Evolutionary conservation across 495 filamentous ascomycete genomes (phyloP).

Genomic region (Lepraria neglecta): DNA sequence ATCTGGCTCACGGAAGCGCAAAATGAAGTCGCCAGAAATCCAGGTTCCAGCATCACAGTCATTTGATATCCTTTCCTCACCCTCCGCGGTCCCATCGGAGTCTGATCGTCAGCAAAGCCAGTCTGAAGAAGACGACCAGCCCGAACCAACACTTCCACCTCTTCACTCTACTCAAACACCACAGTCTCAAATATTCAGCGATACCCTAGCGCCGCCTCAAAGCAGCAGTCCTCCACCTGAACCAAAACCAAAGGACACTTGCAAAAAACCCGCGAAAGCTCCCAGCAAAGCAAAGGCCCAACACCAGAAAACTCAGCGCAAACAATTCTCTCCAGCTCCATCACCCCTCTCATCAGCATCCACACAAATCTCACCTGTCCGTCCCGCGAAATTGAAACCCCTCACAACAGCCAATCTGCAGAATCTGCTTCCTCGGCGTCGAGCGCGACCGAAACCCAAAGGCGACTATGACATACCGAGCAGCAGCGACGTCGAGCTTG

Average conservation of each 20-base stretch:
- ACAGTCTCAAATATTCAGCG: constrained; percentile 15
- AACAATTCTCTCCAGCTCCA: constrained; percentile 12
- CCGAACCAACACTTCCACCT: constrained; percentile 19
- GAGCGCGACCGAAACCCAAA: constrained; percentile 12
- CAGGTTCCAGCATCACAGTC: constrained; percentile 28
- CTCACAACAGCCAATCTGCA: constrained; percentile 28
- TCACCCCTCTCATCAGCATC: constrained; percentile 23
- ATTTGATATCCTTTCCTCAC: constrained; percentile 13
- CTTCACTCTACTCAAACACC: constrained; percentile 12
- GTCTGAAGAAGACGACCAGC: constrained; percentile 14
- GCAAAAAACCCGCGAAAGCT: constrained; percentile 3
- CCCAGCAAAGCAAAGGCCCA: background rate
- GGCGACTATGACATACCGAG: constrained; percentile 25
- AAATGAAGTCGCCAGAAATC: constrained; percentile 24
- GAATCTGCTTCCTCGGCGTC: constrained; percentile 29
- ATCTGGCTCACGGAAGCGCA: constrained; percentile 27
- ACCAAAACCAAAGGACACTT: background rate
- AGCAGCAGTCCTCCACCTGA: constrained; percentile 23
- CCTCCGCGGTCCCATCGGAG: constrained; percentile 5
- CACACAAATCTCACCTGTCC: constrained; percentile 9
- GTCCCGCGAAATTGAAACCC: constrained; percentile 17
- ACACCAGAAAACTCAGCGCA: background rate
- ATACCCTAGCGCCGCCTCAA: constrained; percentile 27
- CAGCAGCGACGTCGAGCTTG: constrained; percentile 27
- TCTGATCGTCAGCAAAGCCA: constrained; percentile 11